These are phyloP conservation scores for Sugiyamaella xylanicola DNA, from an alignment of 1,139 yeast species.

Conservation along the genomic window DNA sequence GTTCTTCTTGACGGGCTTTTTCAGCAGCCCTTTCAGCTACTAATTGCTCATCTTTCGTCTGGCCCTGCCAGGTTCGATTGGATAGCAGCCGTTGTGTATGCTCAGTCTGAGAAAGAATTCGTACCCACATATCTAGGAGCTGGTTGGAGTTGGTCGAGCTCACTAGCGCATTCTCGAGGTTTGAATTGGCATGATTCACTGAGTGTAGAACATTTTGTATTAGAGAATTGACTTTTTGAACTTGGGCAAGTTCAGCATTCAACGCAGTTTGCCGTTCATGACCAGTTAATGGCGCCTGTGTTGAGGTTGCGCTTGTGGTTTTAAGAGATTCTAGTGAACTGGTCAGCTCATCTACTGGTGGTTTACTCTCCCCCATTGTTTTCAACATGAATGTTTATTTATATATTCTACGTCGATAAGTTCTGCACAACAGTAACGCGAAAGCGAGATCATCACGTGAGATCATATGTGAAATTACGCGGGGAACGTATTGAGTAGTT, in stretches of 20 bases:
- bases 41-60: constrained; percentile 35
- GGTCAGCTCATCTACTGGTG: constrained; percentile 17
- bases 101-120: constrained; percentile 42
- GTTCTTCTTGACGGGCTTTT: constrained; percentile 30
- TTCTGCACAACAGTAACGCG: too few species aligned
- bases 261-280: constrained; percentile 32
- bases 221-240: constrained; percentile 32
- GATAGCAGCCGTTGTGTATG: constrained; percentile 40
- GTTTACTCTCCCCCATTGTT: not conserved
- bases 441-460: too few species aligned
- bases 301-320: constrained; percentile 1
- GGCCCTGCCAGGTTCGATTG: constrained; percentile 41
- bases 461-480: too few species aligned
- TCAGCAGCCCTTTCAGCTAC: constrained; percentile 32
- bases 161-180: constrained; percentile 32
- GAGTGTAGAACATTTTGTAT: constrained; percentile 33
- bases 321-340: constrained; percentile 22
- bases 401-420: too few species aligned
- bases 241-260: constrained; percentile 33
- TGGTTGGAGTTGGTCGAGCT: constrained; percentile 40
- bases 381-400: too few species aligned
- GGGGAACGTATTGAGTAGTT: too few species aligned
- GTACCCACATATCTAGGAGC: constrained; percentile 41
- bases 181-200: constrained; percentile 31
- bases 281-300: constrained; percentile 6